Percentiles rank a stretch among this genome's conserved stretches.
Evolutionary conservation across 1,284 basidiomycete species (phyloP).

Genomic region (Irpex rosettiformis): DNA sequence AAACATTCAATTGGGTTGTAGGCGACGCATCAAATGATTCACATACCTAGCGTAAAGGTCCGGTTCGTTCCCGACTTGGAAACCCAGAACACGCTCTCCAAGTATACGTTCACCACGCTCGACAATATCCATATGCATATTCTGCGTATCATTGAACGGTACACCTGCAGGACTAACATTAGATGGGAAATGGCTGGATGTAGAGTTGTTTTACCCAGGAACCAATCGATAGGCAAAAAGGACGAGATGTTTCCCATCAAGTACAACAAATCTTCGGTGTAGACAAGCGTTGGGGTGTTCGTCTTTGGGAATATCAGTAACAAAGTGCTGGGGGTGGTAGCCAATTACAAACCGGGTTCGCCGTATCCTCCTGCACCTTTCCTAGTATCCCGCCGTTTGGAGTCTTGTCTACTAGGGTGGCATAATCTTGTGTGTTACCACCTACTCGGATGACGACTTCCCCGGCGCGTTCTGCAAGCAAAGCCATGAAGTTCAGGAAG

Average conservation of each 20-base stretch:
- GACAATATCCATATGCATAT: slow-evolving; percentile 43
- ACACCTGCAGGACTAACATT: slow-evolving; percentile 28
- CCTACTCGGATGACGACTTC: slow-evolving; percentile 63
- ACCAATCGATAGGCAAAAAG: slow-evolving; percentile 56
- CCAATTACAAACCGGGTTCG: slow-evolving; percentile 16
- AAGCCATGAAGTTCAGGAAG: slow-evolving; percentile 75
- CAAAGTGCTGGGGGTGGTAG: slow-evolving; percentile 12
- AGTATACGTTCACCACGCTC: slow-evolving; percentile 40
- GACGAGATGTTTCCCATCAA: slow-evolving; percentile 54
- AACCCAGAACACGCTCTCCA: slow-evolving; percentile 40
- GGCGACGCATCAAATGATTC: slow-evolving; percentile 25
- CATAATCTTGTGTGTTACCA: slow-evolving; percentile 74
- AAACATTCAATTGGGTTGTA: slow-evolving; percentile 18
- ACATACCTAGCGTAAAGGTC: slow-evolving; percentile 41
- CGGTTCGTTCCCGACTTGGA: slow-evolving; percentile 55
- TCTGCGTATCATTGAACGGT: slow-evolving; percentile 44
- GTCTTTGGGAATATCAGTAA: slow-evolving; percentile 30
- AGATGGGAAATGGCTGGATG: slow-evolving; percentile 3
- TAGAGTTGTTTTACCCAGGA: slow-evolving; percentile 37
- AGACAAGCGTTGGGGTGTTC: slow-evolving; percentile 55
- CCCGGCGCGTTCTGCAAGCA: slow-evolving; percentile 58
- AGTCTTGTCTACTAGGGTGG: slow-evolving; percentile 28
- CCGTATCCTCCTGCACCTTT: slow-evolving; percentile 18
- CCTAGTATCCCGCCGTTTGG: slow-evolving; percentile 17
- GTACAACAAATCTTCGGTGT: slow-evolving; percentile 55